Evolutionary conservation across 768 basidiomycete species (phyloP).

Genomic region (Arthromyces matolae): DNA sequence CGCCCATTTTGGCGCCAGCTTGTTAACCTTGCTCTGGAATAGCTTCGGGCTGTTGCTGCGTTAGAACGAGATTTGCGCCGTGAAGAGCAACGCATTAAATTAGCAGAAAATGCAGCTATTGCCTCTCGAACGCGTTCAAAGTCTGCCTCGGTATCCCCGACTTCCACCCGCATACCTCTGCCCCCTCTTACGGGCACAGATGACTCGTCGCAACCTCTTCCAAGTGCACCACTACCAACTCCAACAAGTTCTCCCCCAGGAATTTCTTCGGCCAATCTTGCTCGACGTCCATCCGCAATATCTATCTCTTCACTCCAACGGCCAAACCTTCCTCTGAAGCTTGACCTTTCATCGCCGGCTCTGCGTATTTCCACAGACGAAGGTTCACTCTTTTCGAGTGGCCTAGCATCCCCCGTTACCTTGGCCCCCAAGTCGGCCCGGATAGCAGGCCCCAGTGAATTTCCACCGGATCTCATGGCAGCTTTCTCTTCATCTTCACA

Average conservation of each 20-base stretch:
- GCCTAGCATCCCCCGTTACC: constrained; percentile 74
- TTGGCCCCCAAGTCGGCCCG: constrained; percentile 79
- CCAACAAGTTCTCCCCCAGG: constrained; percentile 32
- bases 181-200: constrained; percentile 9
- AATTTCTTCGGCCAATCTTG: constrained; percentile 28
- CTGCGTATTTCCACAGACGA: constrained; percentile 67
- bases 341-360: constrained; percentile 73
- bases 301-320: constrained; percentile 79
- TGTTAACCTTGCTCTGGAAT: background rate
- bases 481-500: constrained; percentile 44
- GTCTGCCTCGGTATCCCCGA: constrained; percentile 23
- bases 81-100: constrained; percentile 54
- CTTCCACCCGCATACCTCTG: constrained; percentile 17
- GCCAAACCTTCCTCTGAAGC: constrained; percentile 64
- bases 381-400: constrained; percentile 50
- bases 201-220: constrained; percentile 5
- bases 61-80: constrained; percentile 65
- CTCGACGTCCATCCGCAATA: constrained; percentile 70
- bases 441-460: constrained; percentile 46
- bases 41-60: constrained; percentile 71
- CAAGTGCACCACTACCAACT: constrained; percentile 21
- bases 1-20: background rate
- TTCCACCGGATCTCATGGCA: constrained; percentile 64
- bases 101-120: constrained; percentile 30
- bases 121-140: constrained; percentile 24